Evolutionary conservation across 495 filamentous ascomycete genomes (phyloP).

Genomic region (Penicillium atrosanguineum): DNA sequence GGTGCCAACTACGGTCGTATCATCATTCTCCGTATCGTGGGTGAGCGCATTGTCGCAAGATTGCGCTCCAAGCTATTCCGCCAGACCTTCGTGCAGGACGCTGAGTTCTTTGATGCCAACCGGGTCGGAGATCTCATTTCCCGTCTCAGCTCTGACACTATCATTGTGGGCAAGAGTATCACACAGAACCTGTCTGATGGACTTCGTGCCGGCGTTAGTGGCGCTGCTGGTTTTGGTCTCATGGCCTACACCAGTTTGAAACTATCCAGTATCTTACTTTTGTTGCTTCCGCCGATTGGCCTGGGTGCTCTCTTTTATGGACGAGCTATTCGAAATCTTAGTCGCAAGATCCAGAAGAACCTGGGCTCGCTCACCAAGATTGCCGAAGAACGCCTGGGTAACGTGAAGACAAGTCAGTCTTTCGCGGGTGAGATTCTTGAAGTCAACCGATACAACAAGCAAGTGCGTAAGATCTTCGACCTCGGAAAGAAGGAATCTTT

Average conservation of each 20-base stretch:
- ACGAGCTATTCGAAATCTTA: constrained; percentile 78
- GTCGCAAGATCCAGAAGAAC: constrained; percentile 87
- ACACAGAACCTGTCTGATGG: constrained; percentile 97
- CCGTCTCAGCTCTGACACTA: constrained; percentile 88
- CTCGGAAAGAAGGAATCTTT: constrained; percentile 83
- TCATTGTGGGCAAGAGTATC: constrained; percentile 97
- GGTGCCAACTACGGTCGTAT: constrained; percentile 92
- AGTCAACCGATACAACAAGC: constrained; percentile 83
- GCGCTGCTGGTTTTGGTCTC: constrained; percentile 77
- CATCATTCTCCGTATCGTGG: constrained; percentile 89
- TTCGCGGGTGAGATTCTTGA: constrained; percentile 92
- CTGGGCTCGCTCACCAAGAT: constrained; percentile 91
- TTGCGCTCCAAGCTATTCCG: constrained; percentile 87
- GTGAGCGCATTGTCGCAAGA: constrained; percentile 88
- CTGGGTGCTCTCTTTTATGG: constrained; percentile 89
- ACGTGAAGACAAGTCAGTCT: constrained; percentile 92
- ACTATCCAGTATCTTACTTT: constrained; percentile 76
- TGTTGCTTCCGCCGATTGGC: constrained; percentile 92
- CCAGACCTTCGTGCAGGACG: constrained; percentile 88
- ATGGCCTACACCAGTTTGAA: constrained; percentile 95
- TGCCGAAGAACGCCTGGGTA: constrained; percentile 91
- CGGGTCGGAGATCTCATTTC: constrained; percentile 94
- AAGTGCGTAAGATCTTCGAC: constrained; percentile 86
- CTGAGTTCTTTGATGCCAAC: constrained; percentile 98
- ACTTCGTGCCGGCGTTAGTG: constrained; percentile 81